These are phyloP conservation scores for Teunomyces lycoperdinae DNA, from an alignment of 805 yeast species.

Conservation along the genomic window DNA sequence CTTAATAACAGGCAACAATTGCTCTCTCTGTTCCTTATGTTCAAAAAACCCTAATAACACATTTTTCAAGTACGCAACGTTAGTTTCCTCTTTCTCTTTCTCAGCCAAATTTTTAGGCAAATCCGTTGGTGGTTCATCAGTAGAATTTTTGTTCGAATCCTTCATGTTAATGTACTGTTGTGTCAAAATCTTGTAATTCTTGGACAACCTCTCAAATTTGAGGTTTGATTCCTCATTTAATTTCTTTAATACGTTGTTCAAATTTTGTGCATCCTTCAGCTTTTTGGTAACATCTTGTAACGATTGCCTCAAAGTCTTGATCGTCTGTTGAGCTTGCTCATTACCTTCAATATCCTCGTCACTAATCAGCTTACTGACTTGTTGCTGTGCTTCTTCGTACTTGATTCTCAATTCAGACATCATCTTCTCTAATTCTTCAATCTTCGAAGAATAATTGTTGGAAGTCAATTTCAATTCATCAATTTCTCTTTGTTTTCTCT, in stretches of 20 bases:
- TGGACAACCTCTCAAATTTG: slow-evolving; percentile 66
- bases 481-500: slow-evolving; percentile 61
- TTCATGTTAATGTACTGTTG: slow-evolving; percentile 49
- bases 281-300: slow-evolving; percentile 50
- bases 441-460: slow-evolving; percentile 40
- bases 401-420: slow-evolving; percentile 18
- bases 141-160: slow-evolving; percentile 6
- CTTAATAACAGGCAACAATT: slow-evolving; percentile 80
- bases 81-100: slow-evolving; percentile 19
- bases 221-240: slow-evolving; percentile 65
- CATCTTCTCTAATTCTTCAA: slow-evolving; percentile 36
- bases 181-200: slow-evolving; percentile 63
- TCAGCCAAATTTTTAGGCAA: slow-evolving; percentile 18
- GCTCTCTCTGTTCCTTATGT: slow-evolving; percentile 86
- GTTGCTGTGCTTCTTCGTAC: slow-evolving; percentile 2
- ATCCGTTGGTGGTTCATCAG: slow-evolving; percentile 9
- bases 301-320: slow-evolving; percentile 50
- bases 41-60: slow-evolving; percentile 89
- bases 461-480: slow-evolving; percentile 51
- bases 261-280: slow-evolving; percentile 52
- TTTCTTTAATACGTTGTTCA: slow-evolving; percentile 53
- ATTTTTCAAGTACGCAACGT: slow-evolving; percentile 79
- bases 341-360: slow-evolving; percentile 9
- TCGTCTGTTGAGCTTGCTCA: slow-evolving; percentile 27
- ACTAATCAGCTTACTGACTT: neutral